These are phyloP conservation scores for Podila minutissima DNA, from an alignment of 192 early-diverging fungal genomes.

Conservation along the genomic window DNA sequence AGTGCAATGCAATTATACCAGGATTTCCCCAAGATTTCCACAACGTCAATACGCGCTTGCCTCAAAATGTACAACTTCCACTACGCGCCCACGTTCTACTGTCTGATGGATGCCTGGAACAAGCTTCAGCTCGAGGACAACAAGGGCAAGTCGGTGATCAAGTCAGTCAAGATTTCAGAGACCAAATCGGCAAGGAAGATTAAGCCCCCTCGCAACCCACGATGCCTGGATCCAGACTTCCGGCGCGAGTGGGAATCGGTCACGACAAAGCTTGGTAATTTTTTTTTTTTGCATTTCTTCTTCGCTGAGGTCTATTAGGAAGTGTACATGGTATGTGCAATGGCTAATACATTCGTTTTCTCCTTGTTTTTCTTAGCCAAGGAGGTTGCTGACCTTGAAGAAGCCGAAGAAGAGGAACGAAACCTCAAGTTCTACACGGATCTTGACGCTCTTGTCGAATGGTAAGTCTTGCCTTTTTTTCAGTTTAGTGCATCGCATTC, in stretches of 20 bases:
- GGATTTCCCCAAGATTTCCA: constrained; percentile 30
- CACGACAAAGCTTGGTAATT: constrained; percentile 21
- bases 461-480: constrained; percentile 9
- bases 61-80: constrained; percentile 11
- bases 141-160: background rate
- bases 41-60: constrained; percentile 13
- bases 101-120: constrained; percentile 4
- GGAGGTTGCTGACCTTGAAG: constrained; percentile 18
- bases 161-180: background rate
- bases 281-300: background rate
- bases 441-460: constrained; percentile 16
- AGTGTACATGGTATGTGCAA: background rate
- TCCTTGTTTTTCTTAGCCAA: background rate
- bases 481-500: background rate
- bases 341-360: background rate
- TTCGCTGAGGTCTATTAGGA: background rate
- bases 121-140: background rate
- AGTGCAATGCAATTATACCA: constrained; percentile 36
- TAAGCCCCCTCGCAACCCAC: background rate
- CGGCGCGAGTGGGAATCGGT: constrained; percentile 17
- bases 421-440: constrained; percentile 27
- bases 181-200: constrained; percentile 3
- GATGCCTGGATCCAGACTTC: constrained; percentile 18
- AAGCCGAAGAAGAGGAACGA: constrained; percentile 14
- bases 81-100: constrained; percentile 27